Conservation (phyloP, 805 yeast species). For the Ogataea siamensis region DNA sequence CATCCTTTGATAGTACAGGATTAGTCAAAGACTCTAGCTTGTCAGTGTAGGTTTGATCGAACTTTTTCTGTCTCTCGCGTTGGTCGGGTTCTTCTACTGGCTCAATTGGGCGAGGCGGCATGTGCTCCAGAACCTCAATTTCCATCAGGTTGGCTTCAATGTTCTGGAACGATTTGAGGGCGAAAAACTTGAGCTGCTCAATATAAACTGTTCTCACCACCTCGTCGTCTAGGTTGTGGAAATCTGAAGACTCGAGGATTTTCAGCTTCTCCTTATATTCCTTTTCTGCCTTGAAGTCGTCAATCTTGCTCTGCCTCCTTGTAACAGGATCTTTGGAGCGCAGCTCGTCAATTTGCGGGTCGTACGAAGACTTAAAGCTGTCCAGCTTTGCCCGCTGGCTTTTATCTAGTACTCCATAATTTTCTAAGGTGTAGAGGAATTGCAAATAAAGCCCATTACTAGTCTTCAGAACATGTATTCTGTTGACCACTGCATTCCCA, state of each 20-base stretch:
- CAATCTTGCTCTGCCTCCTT: slow-evolving; percentile 71
- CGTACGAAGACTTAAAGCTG: slow-evolving; percentile 37
- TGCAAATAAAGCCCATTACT: slow-evolving; percentile 45
- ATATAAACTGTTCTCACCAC: slow-evolving; percentile 51
- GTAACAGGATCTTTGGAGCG: slow-evolving; percentile 38
- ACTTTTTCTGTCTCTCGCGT: slow-evolving; percentile 17
- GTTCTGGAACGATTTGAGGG: slow-evolving; percentile 51
- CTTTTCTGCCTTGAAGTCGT: slow-evolving; percentile 59
- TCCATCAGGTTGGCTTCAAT: slow-evolving; percentile 67
- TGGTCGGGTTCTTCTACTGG: slow-evolving; percentile 10
- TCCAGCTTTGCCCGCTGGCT: slow-evolving; percentile 40
- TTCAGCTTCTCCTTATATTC: slow-evolving; percentile 45
- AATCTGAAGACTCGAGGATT: slow-evolving; percentile 37
- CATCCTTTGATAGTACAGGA: slow-evolving; percentile 64
- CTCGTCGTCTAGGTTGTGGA: slow-evolving; percentile 59
- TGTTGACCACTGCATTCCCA: slow-evolving; percentile 34
- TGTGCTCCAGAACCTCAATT: slow-evolving; percentile 52
- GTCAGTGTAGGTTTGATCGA: slow-evolving; percentile 57
- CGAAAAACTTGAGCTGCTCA: slow-evolving; percentile 52
- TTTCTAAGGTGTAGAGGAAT: slow-evolving; percentile 43
- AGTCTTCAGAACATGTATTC: slow-evolving; percentile 36
- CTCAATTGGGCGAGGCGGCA: slow-evolving; percentile 33
- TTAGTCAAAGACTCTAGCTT: slow-evolving; percentile 50
- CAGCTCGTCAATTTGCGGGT: slow-evolving; percentile 43
- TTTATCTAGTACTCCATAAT: slow-evolving; percentile 42